Evolutionary conservation across 1,284 basidiomycete genomes (phyloP).

Genomic region (Tilletiaria anomala): DNA sequence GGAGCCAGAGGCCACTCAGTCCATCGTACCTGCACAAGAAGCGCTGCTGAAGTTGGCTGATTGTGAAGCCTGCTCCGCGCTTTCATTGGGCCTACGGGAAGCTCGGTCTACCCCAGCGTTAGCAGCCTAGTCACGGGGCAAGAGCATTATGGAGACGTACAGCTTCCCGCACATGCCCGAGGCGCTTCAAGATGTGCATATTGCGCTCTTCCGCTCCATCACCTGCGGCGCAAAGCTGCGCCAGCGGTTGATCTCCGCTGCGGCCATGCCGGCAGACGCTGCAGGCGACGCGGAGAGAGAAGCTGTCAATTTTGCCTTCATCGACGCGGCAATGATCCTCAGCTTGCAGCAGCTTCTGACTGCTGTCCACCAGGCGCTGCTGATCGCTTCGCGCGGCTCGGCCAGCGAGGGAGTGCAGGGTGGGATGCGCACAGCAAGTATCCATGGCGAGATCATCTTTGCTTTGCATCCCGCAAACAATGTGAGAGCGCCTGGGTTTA

Average conservation of each 20-base stretch:
- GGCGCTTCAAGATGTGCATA: not conserved
- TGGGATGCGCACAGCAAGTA: not conserved
- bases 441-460: not conserved
- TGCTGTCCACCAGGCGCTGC: not conserved
- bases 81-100: too few relatives aligned
- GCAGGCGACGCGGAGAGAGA: not conserved
- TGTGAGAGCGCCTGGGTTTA: too few relatives aligned
- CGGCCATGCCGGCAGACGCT: not conserved
- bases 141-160: not conserved
- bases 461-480: not conserved
- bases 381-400: not conserved
- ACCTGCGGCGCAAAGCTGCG: not conserved
- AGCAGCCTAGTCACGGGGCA: too few relatives aligned
- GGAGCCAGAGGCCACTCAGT: too few relatives aligned
- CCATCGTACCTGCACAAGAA: too few relatives aligned
- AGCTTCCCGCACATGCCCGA: not conserved
- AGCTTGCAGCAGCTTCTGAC: not conserved
- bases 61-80: too few relatives aligned
- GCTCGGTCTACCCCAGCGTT: too few relatives aligned
- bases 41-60: too few relatives aligned
- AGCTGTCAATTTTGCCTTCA: not conserved
- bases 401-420: not conserved
- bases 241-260: not conserved
- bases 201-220: not conserved
- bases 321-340: not conserved